Base-by-base conservation (phyloP, 148 eudicot species). In the Heliamphora exappendiculata region DNA sequence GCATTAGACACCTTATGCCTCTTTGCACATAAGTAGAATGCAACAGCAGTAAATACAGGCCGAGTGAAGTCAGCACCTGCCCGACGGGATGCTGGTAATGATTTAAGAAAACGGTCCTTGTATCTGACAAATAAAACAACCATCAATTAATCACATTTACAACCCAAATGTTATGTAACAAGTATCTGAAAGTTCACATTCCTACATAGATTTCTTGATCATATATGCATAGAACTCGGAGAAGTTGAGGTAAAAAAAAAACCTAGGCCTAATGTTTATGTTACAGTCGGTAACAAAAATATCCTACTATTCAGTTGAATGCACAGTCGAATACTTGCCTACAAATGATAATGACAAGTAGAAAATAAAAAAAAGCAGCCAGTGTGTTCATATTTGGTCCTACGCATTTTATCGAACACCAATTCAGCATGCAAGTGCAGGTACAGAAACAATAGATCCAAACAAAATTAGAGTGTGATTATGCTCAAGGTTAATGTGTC, bases 21-120 rank as follows among this genome's bases (percentile, higher is more conserved):
- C 81, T 89, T 96, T 22, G 99, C 94, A 80, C 94, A 96, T 79
- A 96, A 79, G 82, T 96, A 93, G 82, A 96, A 96, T 50, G 98
- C 99, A 26, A 87, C 97, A 47, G 94, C 98, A 62, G 89, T 83
- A 75, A 91, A 96, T n/a, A 96, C 98, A 73, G 98, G 98, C 50
- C 99, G 83, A 53, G 87, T 78, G 73, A 91, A 93, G 73, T 96
- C 99, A 42, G 97, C 90, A 79, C 91, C 78, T 7, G 86, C 83
- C 62, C 92, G 86, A 57, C 99, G 89, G 24, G 89, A 84, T 53
- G 87, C 78, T 20, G 98, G 97, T 34, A 96, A 83, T 26, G 98
- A 86, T 72, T 87, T 87, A 67, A 87, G 87, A 81, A 93, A 96
- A 58, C 98, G 81, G 0, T 91, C 94, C 82, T 88, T 96, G 82